Evolutionary conservation across 176 grass and related monocot genomes (phyloP).

Genomic region (Carex myosuroides): DNA sequence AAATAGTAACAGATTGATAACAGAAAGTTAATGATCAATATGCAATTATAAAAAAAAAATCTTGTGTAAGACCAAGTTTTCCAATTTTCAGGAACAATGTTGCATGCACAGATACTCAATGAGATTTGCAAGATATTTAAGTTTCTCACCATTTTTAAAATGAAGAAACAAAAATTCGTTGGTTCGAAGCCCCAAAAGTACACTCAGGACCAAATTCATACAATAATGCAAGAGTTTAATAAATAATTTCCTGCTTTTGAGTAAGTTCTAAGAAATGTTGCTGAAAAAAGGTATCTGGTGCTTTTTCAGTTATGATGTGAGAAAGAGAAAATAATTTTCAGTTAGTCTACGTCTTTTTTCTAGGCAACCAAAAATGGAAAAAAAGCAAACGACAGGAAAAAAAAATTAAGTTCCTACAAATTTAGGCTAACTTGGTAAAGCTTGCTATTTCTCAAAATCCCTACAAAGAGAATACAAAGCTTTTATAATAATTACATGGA

Average conservation of each 20-base stretch:
- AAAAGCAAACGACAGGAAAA: not conserved
- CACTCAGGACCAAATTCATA: not conserved
- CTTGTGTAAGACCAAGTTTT: not conserved
- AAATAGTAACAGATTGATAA: not conserved
- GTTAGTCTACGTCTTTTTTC: conserved; percentile 3
- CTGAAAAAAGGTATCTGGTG: not conserved
- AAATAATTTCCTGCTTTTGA: conserved; percentile 15
- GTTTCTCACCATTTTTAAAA: not conserved
- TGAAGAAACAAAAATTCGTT: not conserved
- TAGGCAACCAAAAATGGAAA: not conserved
- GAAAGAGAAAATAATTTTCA: not conserved
- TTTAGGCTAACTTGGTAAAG: not conserved
- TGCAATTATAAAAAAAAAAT: not conserved
- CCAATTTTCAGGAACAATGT: not conserved
- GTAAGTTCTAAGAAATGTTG: conserved; percentile 14
- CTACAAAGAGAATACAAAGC: not conserved
- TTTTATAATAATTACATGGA: not conserved
- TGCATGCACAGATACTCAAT: not conserved
- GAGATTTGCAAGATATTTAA: not conserved
- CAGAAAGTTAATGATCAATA: not conserved
- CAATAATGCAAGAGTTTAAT: not conserved
- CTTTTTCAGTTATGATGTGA: conserved; percentile 3
- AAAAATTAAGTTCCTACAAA: not conserved
- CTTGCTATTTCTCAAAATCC: not conserved
- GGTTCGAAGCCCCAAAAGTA: conserved; percentile 7